phyloP scores from a whole-genome alignment of 208 protist genomes.

The Strigomonas galati region DNA sequence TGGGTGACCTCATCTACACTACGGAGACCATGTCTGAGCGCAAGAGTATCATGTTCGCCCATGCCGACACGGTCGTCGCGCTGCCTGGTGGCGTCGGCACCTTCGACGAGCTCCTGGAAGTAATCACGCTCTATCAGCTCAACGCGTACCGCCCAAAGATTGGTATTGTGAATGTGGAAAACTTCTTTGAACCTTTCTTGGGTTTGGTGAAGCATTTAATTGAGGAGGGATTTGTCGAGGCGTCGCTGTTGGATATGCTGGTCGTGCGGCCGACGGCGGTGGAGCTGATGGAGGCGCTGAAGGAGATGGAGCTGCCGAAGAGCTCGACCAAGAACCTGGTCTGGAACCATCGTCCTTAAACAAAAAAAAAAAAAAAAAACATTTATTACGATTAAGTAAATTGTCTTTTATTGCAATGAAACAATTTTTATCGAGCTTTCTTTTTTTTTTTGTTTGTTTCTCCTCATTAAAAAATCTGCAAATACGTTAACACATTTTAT shows the following conservation, averaged over 20 bases:
- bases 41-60: slow-evolving; percentile 83
- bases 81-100: slow-evolving; percentile 80
- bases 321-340: slow-evolving; percentile 25
- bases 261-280: slow-evolving; percentile 42
- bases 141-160: slow-evolving; percentile 71
- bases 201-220: slow-evolving; percentile 53
- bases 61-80: slow-evolving; percentile 58
- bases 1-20: slow-evolving; percentile 57
- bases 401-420: background rate
- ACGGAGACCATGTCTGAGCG: slow-evolving; percentile 78
- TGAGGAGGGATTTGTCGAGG: slow-evolving; percentile 60
- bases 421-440: background rate
- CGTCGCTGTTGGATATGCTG: slow-evolving; percentile 27
- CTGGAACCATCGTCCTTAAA: slow-evolving; percentile 51
- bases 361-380: background rate
- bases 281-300: slow-evolving; percentile 50
- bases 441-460: background rate
- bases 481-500: background rate
- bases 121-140: slow-evolving; percentile 79
- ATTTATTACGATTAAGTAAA: background rate
- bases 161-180: slow-evolving; percentile 63
- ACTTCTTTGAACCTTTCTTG: slow-evolving; percentile 72
- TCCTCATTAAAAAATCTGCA: background rate
- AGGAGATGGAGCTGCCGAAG: slow-evolving; percentile 29
- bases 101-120: slow-evolving; percentile 84